Percentiles rank a stretch among this genome's conserved stretches.
These are phyloP conservation scores for Nematodospora anomalae DNA, from an alignment of 1,139 yeast species.

Conservation along the genomic window DNA sequence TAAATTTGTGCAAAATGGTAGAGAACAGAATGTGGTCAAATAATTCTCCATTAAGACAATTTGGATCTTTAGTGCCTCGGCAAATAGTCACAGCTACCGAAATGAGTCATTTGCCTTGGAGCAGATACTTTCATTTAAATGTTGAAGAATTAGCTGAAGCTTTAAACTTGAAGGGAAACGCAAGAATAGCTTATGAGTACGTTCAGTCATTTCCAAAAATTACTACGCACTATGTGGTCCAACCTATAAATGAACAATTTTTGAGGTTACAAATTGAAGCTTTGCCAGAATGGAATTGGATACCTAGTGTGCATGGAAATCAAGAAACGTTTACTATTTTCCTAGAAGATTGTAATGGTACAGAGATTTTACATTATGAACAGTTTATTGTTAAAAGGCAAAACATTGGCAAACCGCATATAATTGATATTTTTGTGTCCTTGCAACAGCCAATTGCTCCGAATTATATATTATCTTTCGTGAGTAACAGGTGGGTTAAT, in stretches of 20 bases:
- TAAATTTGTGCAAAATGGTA: slow-evolving; percentile 76
- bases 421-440: slow-evolving; percentile 67
- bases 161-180: slow-evolving; percentile 66
- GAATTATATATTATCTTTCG: slow-evolving; percentile 65
- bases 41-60: slow-evolving; percentile 85
- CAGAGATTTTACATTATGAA: slow-evolving; percentile 61
- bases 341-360: slow-evolving; percentile 87
- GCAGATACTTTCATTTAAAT: slow-evolving; percentile 65
- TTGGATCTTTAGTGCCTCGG: slow-evolving; percentile 57
- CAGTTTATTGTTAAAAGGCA: slow-evolving; percentile 51
- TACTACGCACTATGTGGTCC: slow-evolving; percentile 56
- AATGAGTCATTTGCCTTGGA: slow-evolving; percentile 81
- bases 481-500: slow-evolving; percentile 86
- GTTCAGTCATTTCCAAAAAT: slow-evolving; percentile 74
- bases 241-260: slow-evolving; percentile 74
- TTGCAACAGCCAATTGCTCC: slow-evolving; percentile 67
- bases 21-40: slow-evolving; percentile 83
- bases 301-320: slow-evolving; percentile 56
- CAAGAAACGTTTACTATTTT: slow-evolving; percentile 66
- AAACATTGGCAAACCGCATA: slow-evolving; percentile 52
- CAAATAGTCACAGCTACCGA: slow-evolving; percentile 77
- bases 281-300: slow-evolving; percentile 79
- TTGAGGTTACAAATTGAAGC: slow-evolving; percentile 67
- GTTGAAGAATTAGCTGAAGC: slow-evolving; percentile 83
- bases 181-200: slow-evolving; percentile 60